Evolutionary conservation across 441 rosid species (phyloP).

Genomic region (Euphorbia schlechtendalii): DNA sequence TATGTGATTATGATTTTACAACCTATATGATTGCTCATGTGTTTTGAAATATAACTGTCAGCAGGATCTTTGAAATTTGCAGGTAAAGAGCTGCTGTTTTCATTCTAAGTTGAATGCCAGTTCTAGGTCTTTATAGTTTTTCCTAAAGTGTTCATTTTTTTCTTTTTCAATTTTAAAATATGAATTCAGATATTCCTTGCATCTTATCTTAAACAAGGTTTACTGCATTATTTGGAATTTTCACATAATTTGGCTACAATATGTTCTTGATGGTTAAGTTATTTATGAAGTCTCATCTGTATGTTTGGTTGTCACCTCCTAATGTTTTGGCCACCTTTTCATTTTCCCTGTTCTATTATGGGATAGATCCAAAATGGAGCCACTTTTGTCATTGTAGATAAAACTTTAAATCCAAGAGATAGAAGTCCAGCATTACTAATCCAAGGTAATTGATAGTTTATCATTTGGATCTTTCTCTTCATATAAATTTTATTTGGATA

Average conservation of each 20-base stretch:
- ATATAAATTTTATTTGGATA: constrained; percentile 10
- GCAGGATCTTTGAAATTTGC: no score
- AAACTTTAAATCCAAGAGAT: constrained; percentile 66
- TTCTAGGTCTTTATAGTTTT: no score
- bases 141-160: no score
- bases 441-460: constrained; percentile 49
- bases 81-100: no score
- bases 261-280: background rate
- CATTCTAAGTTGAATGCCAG: no score
- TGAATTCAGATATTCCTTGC: background rate
- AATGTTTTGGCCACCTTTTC: constrained; percentile 8
- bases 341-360: constrained; percentile 22
- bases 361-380: constrained; percentile 92
- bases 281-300: background rate
- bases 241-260: background rate
- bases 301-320: background rate
- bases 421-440: constrained; percentile 63
- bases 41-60: background rate
- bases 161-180: no score
- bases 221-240: no score
- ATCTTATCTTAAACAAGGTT: background rate
- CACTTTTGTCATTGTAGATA: constrained; percentile 82
- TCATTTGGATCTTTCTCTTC: background rate
- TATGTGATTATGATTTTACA: background rate
- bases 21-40: background rate